A percentile compares a stretch with the other conserved stretches of the same genome.
These are phyloP conservation scores for Eremothecium sinecaudum DNA, from an alignment of 1,139 yeast species.

Conservation along the genomic window DNA sequence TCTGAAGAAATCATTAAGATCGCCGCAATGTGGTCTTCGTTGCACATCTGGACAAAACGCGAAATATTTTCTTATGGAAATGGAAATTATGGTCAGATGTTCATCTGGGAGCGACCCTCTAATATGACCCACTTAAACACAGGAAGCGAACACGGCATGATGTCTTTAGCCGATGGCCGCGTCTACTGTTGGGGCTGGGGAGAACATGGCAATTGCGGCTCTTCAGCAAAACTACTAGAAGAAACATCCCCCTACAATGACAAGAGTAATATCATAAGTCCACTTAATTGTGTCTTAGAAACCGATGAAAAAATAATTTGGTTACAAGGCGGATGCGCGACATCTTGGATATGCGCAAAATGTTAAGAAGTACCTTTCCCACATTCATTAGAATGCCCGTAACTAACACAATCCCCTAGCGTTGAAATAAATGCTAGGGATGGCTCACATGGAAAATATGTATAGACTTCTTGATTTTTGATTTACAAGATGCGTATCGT, in stretches of 20 bases:
- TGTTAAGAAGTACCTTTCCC: conserved; percentile 31
- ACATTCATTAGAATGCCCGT: conserved; percentile 18
- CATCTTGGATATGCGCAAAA: conserved; percentile 22
- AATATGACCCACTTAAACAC: conserved; percentile 31
- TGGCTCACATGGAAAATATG: conserved; percentile 29
- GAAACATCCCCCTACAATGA: conserved; percentile 15
- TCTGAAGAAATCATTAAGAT: conserved; percentile 5
- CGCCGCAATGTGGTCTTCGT: conserved; percentile 74
- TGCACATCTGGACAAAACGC: conserved; percentile 38
- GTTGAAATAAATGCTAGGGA: neutral
- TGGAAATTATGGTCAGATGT: conserved; percentile 64
- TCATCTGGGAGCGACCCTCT: conserved; percentile 23
- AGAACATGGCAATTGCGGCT: conserved; percentile 94
- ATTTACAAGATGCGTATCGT: conserved; percentile 19
- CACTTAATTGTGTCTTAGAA: conserved; percentile 14
- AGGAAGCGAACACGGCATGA: conserved; percentile 86
- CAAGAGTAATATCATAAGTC: conserved; percentile 19
- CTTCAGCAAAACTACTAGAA: conserved; percentile 1
- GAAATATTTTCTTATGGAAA: conserved; percentile 53
- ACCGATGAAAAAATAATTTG: conserved; percentile 4
- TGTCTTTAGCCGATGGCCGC: conserved; percentile 27
- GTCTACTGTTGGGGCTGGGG: conserved; percentile 96
- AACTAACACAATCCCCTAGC: conserved; percentile 3
- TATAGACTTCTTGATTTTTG: conserved; percentile 29
- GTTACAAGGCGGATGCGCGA: conserved; percentile 29